Percentiles rank a stretch among this genome's conserved stretches.
Evolutionary conservation across 2,329 filamentous ascomycete genomes (phyloP).

Genomic region (Onygena corvina): DNA sequence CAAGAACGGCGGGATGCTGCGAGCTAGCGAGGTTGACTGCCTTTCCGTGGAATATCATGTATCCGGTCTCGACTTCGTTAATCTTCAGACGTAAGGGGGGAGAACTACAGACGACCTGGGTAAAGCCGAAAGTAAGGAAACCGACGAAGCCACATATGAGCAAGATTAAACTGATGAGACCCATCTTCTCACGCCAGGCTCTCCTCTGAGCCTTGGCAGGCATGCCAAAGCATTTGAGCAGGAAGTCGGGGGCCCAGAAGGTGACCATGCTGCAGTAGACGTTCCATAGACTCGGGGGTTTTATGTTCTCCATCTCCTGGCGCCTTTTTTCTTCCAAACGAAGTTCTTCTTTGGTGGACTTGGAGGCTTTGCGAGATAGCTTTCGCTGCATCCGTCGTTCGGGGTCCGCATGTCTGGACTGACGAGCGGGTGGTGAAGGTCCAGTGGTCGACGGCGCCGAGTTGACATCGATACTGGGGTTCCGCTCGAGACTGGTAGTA

Average conservation of each 20-base stretch:
- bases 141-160: conserved; percentile 79
- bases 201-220: conserved; percentile 72
- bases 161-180: conserved; percentile 84
- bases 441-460: neutral
- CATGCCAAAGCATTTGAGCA: conserved; percentile 77
- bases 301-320: conserved; percentile 51
- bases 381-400: conserved; percentile 43
- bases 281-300: conserved; percentile 82
- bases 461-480: conserved; percentile 1
- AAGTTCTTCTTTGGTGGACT: conserved; percentile 45
- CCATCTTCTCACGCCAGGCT: conserved; percentile 97
- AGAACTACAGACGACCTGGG: conserved; percentile 65
- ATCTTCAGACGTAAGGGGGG: conserved; percentile 62
- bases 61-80: conserved; percentile 69
- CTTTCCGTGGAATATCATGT: conserved; percentile 91
- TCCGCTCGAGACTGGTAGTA: conserved; percentile 8
- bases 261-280: conserved; percentile 89
- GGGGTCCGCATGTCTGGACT: neutral
- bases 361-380: conserved; percentile 50
- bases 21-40: conserved; percentile 75
- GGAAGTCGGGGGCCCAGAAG: conserved; percentile 82
- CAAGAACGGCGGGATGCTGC: conserved; percentile 64
- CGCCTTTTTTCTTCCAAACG: conserved; percentile 31
- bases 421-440: neutral
- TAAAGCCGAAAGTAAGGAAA: conserved; percentile 95